Evolutionary conservation across 2,329 filamentous ascomycete genomes (phyloP).

Genomic region (Annulohypoxylon truncatum): DNA sequence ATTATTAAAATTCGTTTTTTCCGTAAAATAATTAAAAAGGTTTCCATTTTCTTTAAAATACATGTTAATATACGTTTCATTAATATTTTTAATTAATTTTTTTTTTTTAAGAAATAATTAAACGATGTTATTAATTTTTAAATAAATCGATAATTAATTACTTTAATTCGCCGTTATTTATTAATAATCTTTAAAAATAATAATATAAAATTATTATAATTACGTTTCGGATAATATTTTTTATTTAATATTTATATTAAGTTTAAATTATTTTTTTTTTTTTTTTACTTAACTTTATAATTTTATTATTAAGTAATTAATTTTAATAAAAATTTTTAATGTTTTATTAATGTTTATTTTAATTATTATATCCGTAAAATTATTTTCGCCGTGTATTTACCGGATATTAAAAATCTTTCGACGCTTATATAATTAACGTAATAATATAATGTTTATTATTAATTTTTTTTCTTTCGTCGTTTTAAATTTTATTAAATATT

Average conservation of each 20-base stretch:
- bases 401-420: background rate
- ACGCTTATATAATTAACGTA: background rate
- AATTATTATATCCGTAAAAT: background rate
- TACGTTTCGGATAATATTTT: no score
- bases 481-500: background rate
- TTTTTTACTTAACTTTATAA: background rate
- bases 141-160: no score
- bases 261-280: background rate
- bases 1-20: no score
- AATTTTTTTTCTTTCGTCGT: background rate
- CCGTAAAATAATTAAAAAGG: no score
- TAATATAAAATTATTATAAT: background rate
- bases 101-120: no score
- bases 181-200: background rate
- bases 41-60: no score
- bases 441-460: background rate
- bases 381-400: background rate
- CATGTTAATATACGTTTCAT: no score
- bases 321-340: background rate
- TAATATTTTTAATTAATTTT: no score
- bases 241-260: background rate
- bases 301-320: background rate
- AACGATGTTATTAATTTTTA: no score
- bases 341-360: background rate
- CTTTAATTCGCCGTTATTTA: no score